Base-by-base conservation (phyloP, 2,329 filamentous ascomycete species). In the Tolypocladium tropicale region DNA sequence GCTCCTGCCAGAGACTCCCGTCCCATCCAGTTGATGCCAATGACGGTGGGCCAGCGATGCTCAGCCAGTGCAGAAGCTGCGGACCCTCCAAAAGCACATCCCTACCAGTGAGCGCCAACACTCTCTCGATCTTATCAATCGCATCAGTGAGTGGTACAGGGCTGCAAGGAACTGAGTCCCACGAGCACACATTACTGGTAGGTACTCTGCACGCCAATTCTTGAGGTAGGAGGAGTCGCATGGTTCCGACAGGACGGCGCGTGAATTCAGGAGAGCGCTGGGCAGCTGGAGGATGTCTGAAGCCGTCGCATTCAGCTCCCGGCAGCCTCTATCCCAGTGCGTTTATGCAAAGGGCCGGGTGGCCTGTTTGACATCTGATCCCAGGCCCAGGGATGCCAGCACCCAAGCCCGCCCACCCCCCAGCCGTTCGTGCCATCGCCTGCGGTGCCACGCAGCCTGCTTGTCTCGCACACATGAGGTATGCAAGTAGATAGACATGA, bases 91-190 rank as follows among this genome's bases (percentile, higher is more conserved):
- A 16, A 37, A n/a, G 33, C 23, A 12, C 21, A 21, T 37, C 14
- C 33, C 33, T 39, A 28, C 51, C 21, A 18, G n/a, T 28, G 21
- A 23, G 21, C 9, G 5, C 10, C 16, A n/a, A n/a, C n/a, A n/a
- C n/a, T n/a, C n/a, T n/a, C n/a, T n/a, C n/a, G n/a, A 52, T 53
- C 51, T 53, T 41, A 53, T 53, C 51, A 53, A 53, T 53, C 51
- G 14, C 51, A 53, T 41, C 51, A 41, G 16, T 14, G 33, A n/a
- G 51, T 53, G 51, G 32, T 10, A 32, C 34, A n/a, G 34, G 32
- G 51, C 34, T 41, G 51, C 51, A 41, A 53, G 51, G 51, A 33
- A 37, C 50, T 25, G 43, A 49, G 4, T 6, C 41, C 21, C 21
- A 10, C 12, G 11, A 25, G 23, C 16, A n/a, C 3, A 10, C 4